Evolutionary conservation across 2,329 filamentous ascomycete genomes (phyloP).

Genomic region (Fusarium devonianum): DNA sequence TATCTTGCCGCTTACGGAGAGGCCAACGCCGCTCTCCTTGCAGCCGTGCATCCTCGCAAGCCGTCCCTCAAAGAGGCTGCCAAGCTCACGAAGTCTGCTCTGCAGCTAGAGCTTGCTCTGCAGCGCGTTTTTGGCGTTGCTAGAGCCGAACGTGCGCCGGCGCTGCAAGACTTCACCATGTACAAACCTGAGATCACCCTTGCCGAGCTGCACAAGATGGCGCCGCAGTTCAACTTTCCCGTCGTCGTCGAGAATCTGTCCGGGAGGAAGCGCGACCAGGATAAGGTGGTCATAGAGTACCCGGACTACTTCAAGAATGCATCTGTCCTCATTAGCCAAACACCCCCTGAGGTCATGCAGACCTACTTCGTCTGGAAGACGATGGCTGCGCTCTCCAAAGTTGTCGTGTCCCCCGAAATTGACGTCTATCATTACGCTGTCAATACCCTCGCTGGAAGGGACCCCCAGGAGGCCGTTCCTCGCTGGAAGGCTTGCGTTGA

Average conservation of each 20-base stretch:
- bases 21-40: constrained; percentile 1
- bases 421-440: no score
- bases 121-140: constrained; percentile 3
- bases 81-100: constrained; percentile 18
- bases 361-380: constrained; percentile 67
- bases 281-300: constrained; percentile 59
- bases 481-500: constrained; percentile 10
- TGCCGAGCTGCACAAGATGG: not conserved
- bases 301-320: constrained; percentile 67
- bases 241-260: constrained; percentile 12
- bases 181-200: not conserved
- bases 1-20: not conserved
- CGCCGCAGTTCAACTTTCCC: constrained; percentile 17
- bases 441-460: constrained; percentile 61
- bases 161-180: not conserved
- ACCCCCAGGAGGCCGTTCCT: constrained; percentile 1
- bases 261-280: constrained; percentile 37
- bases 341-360: not conserved
- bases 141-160: not conserved
- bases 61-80: no score
- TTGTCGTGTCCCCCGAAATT: not conserved
- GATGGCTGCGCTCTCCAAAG: not conserved
- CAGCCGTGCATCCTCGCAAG: constrained; percentile 19
- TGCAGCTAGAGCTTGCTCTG: not conserved
- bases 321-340: constrained; percentile 61